Evolutionary conservation across 2,329 filamentous ascomycete species (phyloP).

Genomic region (Bretziella fagacearum): DNA sequence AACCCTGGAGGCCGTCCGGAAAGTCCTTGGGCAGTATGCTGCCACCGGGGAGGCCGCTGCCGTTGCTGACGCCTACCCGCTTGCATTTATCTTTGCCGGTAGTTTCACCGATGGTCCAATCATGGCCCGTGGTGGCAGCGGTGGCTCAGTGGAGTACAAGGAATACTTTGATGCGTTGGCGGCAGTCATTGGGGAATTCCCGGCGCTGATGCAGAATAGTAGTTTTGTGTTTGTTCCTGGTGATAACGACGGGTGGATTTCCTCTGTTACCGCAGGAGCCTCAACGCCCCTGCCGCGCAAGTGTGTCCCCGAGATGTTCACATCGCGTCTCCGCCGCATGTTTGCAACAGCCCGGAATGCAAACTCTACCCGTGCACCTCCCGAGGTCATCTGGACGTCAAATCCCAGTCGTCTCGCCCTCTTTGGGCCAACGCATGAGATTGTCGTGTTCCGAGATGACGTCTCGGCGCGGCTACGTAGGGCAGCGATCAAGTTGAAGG

Average conservation of each 20-base stretch:
- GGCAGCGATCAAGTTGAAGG: slow-evolving; percentile 53
- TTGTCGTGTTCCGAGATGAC: slow-evolving; percentile 78
- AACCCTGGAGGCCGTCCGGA: slow-evolving; percentile 65
- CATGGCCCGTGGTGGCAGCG: slow-evolving; percentile 47
- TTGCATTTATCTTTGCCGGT: slow-evolving; percentile 68
- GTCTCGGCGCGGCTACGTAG: slow-evolving; percentile 63
- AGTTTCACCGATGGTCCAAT: slow-evolving; percentile 59
- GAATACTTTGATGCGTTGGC: slow-evolving; percentile 86
- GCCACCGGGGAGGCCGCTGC: slow-evolving; percentile 43
- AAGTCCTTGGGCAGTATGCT: slow-evolving; percentile 60
- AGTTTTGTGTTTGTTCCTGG: slow-evolving; percentile 90
- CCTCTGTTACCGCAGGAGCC: slow-evolving; percentile 62
- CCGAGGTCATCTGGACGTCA: slow-evolving; percentile 66
- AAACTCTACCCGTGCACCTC: slow-evolving; percentile 36
- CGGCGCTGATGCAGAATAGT: slow-evolving; percentile 56
- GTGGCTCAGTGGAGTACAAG: slow-evolving; percentile 84
- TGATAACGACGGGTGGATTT: slow-evolving; percentile 95
- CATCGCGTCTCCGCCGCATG: slow-evolving; percentile 62
- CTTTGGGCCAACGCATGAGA: slow-evolving; percentile 76
- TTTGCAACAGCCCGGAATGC: slow-evolving; percentile 62
- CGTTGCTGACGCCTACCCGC: slow-evolving; percentile 46
- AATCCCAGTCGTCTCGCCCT: slow-evolving; percentile 71
- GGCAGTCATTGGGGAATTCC: slow-evolving; percentile 66
- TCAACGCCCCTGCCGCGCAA: slow-evolving; percentile 53
- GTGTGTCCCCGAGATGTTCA: slow-evolving; percentile 74